Evolutionary conservation across 129 eudicot genomes (phyloP), one percentile per base, ranked within the genome.

Genomic region (Flaveria ramosissima): DNA sequence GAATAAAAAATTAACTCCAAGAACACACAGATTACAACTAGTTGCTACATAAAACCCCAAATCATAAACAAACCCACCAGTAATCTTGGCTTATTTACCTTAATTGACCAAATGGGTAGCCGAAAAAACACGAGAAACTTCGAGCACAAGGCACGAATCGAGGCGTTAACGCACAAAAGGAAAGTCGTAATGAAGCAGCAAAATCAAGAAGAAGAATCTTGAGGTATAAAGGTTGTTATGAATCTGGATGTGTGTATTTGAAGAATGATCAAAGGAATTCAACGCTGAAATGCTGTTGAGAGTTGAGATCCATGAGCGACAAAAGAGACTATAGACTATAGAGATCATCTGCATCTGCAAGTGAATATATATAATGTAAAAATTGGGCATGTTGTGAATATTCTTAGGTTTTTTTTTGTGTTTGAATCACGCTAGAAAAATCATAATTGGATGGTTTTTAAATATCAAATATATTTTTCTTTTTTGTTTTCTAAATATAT

Each of bases 241-340:
- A 26, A 57, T 78, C 51, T 78, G 2, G 64, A 75, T 62, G 45
- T n/a, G 32, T 5, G 41, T 36, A 6, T 2, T 15, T 45, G 13
- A 74, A 68, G 30, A 27, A 78, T 47, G 77, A 20, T 17, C 50
- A 26, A 2, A 59, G 50, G 27, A 42, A 59, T 78, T 78, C 63
- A 78, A 78, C 43, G 71, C 42, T 56, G 82, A 69, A 77, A 55
- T 55, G 15, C 6, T 39, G 69, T 56, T 56, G 45, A 23, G 51
- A 43, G 74, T 46, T 36, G 65, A 76, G 72, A 78, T 78, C 71
- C 71, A 70, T 19, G 62, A 68, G 26, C 55, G 59, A 68, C 69
- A 41, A 68, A 70, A 60, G 27, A 71, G 64, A 60, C 9, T 27
- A 12, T 1, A n/a, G 64, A 60, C 9, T 27, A 24, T 1, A n/a